phyloP scores from a whole-genome alignment of 2,329 filamentous ascomycete species.

The Aspergillus flavus region DNA sequence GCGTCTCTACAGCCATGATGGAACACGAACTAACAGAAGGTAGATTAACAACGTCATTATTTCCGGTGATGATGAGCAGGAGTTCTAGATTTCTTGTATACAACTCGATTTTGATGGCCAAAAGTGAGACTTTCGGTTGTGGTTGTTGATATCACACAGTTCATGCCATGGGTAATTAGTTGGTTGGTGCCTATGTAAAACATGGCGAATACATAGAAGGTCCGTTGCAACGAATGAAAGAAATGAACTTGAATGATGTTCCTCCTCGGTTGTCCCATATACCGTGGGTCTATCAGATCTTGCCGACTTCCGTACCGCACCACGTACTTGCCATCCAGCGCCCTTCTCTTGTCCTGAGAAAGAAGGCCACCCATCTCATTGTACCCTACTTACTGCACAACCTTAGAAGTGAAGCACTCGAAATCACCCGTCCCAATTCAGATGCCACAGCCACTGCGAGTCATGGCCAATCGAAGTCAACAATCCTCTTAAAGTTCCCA shows the following conservation, averaged over 20 bases:
- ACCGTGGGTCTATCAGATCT: not conserved
- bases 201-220: constrained; percentile 21
- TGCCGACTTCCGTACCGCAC: not conserved
- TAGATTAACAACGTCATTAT: constrained; percentile 91
- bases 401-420: not conserved
- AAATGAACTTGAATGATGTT: constrained; percentile 18
- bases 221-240: constrained; percentile 24
- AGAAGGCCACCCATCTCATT: not conserved
- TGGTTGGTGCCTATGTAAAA: constrained; percentile 19
- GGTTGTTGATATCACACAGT: constrained; percentile 17
- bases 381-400: not conserved
- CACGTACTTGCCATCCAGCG: not conserved
- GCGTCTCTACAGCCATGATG: not conserved
- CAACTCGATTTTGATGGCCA: constrained; percentile 18
- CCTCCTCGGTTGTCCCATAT: not conserved
- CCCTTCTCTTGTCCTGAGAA: not conserved
- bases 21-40: constrained; percentile 19
- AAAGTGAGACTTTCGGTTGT: constrained; percentile 21
- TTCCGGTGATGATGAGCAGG: constrained; percentile 80
- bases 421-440: not conserved
- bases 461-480: not conserved
- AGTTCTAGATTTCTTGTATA: constrained; percentile 64
- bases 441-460: not conserved
- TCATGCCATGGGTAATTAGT: constrained; percentile 21
- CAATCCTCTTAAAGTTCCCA: not conserved